phyloP scores from a whole-genome alignment of 352 stramenopile genomes.

The Blastocystis sp. region DNA sequence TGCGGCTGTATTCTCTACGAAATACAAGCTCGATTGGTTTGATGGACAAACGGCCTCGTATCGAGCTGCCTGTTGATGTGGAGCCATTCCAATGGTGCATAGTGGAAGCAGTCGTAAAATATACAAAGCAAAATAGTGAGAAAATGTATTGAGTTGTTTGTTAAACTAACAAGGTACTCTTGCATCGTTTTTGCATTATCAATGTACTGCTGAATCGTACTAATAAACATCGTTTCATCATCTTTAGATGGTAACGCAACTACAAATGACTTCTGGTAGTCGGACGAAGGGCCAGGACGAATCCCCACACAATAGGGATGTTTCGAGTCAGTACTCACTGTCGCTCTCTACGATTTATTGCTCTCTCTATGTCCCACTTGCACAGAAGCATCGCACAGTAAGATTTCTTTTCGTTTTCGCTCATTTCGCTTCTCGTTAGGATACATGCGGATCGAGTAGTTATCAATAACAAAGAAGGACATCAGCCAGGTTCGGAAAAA shows the following conservation, averaged over 20 bases:
- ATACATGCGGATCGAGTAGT: background rate
- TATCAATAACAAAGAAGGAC: conserved; percentile 21
- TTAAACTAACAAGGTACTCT: conserved; percentile 14
- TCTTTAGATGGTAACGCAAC: background rate
- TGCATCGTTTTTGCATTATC: background rate
- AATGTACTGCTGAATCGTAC: conserved; percentile 7
- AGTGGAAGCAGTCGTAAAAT: background rate
- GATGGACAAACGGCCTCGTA: background rate
- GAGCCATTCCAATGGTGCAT: background rate
- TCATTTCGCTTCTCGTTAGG: conserved; percentile 53
- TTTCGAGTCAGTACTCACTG: background rate
- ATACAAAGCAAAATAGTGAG: background rate
- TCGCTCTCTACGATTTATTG: background rate
- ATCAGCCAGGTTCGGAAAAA: conserved; percentile 12
- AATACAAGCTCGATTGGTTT: background rate
- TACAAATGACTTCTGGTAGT: conserved; percentile 8
- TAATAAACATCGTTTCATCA: background rate
- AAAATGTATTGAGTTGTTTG: background rate
- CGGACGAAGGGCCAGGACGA: background rate
- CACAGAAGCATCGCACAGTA: background rate
- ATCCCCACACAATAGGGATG: background rate
- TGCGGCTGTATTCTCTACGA: background rate
- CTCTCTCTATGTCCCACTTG: background rate
- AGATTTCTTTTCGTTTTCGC: conserved; percentile 10
- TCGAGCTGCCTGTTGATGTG: background rate